Percentiles rank a stretch among this genome's conserved stretches.
Evolutionary conservation across 345 rosid species (phyloP).

Genomic region (Camelina sativa): DNA sequence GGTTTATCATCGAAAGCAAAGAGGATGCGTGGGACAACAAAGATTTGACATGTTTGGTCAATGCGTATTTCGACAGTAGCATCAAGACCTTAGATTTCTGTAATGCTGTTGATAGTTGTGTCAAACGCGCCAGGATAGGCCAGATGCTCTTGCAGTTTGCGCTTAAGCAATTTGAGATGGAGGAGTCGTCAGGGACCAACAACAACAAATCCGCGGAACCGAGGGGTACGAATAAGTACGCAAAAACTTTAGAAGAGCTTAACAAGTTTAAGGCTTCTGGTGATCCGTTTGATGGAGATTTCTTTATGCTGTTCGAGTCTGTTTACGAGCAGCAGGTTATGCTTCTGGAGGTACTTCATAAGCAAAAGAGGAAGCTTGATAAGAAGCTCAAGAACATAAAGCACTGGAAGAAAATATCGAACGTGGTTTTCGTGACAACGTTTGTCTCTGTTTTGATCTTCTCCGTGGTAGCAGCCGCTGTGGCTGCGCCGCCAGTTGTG

Average conservation of each 20-base stretch:
- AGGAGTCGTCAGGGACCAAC: conserved; percentile 45
- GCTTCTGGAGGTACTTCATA: conserved; percentile 54
- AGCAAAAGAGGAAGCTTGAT: conserved; percentile 66
- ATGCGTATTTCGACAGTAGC: conserved; percentile 78
- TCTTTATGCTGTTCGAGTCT: conserved; percentile 56
- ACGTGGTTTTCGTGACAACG: conserved; percentile 70
- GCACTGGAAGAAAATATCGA: conserved; percentile 76
- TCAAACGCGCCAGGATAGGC: conserved; percentile 61
- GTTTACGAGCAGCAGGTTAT: conserved; percentile 63
- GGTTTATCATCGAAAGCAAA: conserved; percentile 65
- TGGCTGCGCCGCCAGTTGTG: conserved; percentile 77
- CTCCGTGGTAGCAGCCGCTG: conserved; percentile 90
- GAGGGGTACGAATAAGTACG: conserved; percentile 43
- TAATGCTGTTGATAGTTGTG: conserved; percentile 63
- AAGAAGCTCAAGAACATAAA: conserved; percentile 68
- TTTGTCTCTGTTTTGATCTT: conserved; percentile 75
- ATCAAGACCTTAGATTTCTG: conserved; percentile 79
- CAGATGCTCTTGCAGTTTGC: conserved; percentile 69
- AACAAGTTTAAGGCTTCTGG: conserved; percentile 68
- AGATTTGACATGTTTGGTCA: conserved; percentile 62
- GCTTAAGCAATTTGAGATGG: conserved; percentile 63
- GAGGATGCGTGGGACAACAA: conserved; percentile 74
- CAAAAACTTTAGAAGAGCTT: conserved; percentile 68
- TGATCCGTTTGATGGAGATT: conserved; percentile 75
- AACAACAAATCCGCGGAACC: conserved; percentile 33